Conservation (phyloP, 352 stramenopile species). For the Phytophthora cactorum region DNA sequence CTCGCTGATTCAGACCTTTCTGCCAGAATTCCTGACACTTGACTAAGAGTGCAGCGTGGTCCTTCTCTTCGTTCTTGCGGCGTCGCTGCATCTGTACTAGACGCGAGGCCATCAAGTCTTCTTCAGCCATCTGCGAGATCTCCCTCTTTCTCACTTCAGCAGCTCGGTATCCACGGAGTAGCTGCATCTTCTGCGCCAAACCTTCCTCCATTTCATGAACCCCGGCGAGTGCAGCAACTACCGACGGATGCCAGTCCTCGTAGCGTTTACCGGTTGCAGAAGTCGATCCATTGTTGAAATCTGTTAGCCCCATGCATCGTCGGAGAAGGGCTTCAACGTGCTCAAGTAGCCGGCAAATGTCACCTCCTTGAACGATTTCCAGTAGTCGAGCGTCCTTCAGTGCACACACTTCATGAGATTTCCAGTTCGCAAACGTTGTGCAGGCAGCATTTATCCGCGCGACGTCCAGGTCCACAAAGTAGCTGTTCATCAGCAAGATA, state of each 20-base stretch:
- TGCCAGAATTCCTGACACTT: constrained; percentile 54
- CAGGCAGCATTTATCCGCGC: constrained; percentile 50
- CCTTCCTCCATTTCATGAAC: constrained; percentile 41
- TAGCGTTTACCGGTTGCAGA: constrained; percentile 48
- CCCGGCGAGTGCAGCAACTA: constrained; percentile 33
- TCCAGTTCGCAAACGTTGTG: constrained; percentile 39
- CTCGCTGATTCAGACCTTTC: constrained; percentile 42
- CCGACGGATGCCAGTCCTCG: constrained; percentile 54
- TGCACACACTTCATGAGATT: constrained; percentile 39
- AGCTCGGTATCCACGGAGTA: constrained; percentile 42
- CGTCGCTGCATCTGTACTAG: constrained; percentile 16
- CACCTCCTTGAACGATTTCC: constrained; percentile 43
- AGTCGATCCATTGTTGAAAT: constrained; percentile 50
- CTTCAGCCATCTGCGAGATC: constrained; percentile 39
- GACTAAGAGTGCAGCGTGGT: constrained; percentile 34
- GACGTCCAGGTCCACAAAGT: constrained; percentile 68
- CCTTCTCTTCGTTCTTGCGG: constrained; percentile 23
- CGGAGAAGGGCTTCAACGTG: constrained; percentile 42
- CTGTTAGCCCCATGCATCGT: constrained; percentile 49
- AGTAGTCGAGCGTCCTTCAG: constrained; percentile 48
- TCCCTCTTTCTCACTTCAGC: constrained; percentile 43
- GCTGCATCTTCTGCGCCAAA: constrained; percentile 42
- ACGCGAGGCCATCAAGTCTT: constrained; percentile 44
- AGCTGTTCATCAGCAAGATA: constrained; percentile 63
- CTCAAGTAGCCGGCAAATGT: constrained; percentile 44